Evolutionary conservation across 148 eudicot genomes (phyloP), one percentile per base, ranked within the genome.

Genomic region (Limonium bicolor): DNA sequence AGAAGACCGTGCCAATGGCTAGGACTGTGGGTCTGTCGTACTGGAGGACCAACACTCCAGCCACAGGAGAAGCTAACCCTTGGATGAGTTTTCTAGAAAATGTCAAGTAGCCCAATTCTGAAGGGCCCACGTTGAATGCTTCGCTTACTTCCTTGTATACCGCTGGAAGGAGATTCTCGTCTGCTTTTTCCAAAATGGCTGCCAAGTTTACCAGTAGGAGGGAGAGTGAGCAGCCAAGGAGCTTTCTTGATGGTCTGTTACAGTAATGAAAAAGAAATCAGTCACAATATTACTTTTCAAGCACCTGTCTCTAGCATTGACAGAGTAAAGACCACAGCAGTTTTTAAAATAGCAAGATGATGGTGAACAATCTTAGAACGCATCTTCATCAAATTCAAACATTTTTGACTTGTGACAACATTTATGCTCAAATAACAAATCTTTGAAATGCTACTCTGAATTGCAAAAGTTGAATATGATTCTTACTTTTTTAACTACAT

Each of bases 91-190:
- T 84, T 39, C 83, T 51, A 27, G 64, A 37, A 47, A 90, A 84
- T 2, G 95, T 90, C 51, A 90, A 88, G 51, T 80, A 90, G 22
- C 99, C 99, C 5, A 90, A 77, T 62, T 84, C 93, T 35, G 87
- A 74, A 24, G 93, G 95, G 21, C 97, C 93, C 5, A 78, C 84
- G 31, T 53, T 50, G 52, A 90, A 84, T 11, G 95, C 78, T 56
- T 80, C 86, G 41, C 97, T 84, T 12, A 90, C 93, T 77, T 90
- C 97, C 56, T 80, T 80, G 76, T 90, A 90, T 4, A 90, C 97
- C 1, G 93, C 55, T 45, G 97, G 95, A 32, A 90, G 97, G 54
- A 90, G 73, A 43, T 80, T 84, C 57, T 90, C 97, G 56, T 90
- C 97, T 12, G 97, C 95, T 1, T 84, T 70, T 57, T 90, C 97